Conservation (phyloP, 768 basidiomycete genomes). For the Boletus edulis region DNA sequence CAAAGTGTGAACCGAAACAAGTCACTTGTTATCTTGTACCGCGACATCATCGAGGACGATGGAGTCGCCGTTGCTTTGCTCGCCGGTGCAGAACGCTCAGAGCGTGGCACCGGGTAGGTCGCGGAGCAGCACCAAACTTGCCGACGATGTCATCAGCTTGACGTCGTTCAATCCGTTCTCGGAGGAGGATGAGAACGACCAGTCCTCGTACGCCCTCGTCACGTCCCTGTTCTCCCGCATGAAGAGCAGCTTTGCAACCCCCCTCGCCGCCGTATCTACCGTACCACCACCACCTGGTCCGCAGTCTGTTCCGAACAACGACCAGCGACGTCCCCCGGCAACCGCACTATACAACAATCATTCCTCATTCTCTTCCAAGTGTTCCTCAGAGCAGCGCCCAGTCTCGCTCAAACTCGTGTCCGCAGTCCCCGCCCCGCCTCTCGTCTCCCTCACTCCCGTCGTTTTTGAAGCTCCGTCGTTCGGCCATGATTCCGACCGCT, state of each 20-base stretch:
- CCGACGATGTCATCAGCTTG: slow-evolving; percentile 64
- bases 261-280: slow-evolving; percentile 52
- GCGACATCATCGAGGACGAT: slow-evolving; percentile 15
- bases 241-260: slow-evolving; percentile 74
- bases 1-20: slow-evolving; percentile 5
- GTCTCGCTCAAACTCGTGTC: slow-evolving; percentile 52
- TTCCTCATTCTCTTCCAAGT: slow-evolving; percentile 47
- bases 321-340: slow-evolving; percentile 62
- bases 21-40: neutral
- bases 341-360: slow-evolving; percentile 41
- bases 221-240: slow-evolving; percentile 78
- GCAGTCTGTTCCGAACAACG: slow-evolving; percentile 33
- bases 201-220: slow-evolving; percentile 81
- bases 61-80: slow-evolving; percentile 34
- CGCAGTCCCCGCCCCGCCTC: slow-evolving; percentile 68
- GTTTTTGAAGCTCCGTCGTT: slow-evolving; percentile 77
- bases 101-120: slow-evolving; percentile 54
- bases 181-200: slow-evolving; percentile 90
- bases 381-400: slow-evolving; percentile 52
- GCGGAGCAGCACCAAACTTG: slow-evolving; percentile 55
- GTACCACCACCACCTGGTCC: slow-evolving; percentile 32
- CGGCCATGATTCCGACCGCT: slow-evolving; percentile 59
- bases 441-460: slow-evolving; percentile 83
- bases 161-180: slow-evolving; percentile 91
- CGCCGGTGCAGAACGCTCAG: slow-evolving; percentile 29